A percentile compares a stretch with the other conserved stretches of the same genome.
Evolutionary conservation across 768 basidiomycete genomes (phyloP).

Genomic region (Calvatia gigantea): DNA sequence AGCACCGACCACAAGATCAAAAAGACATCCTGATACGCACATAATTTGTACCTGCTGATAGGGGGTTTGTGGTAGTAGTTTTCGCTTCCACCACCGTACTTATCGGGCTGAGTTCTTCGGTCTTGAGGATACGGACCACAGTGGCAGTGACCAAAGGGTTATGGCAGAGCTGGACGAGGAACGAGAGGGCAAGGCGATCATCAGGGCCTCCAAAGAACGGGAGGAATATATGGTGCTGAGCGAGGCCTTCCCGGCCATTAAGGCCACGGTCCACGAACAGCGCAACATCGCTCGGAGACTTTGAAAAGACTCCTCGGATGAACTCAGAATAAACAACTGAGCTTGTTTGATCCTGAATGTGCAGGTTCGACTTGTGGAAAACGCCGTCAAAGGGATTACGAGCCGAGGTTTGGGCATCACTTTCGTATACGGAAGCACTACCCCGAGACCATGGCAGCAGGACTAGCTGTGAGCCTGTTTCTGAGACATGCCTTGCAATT

Average conservation of each 20-base stretch:
- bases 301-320: slow-evolving; percentile 77
- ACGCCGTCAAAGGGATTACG: slow-evolving; percentile 76
- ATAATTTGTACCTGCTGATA: slow-evolving; percentile 5
- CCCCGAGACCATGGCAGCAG: slow-evolving; percentile 81
- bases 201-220: slow-evolving; percentile 96
- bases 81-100: slow-evolving; percentile 25
- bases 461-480: slow-evolving; percentile 65
- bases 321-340: slow-evolving; percentile 75
- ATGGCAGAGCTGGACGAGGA: slow-evolving; percentile 75
- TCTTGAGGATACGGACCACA: slow-evolving; percentile 58
- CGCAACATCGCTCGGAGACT: slow-evolving; percentile 72
- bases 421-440: slow-evolving; percentile 20
- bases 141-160: slow-evolving; percentile 67
- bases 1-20: background rate
- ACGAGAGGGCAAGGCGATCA: slow-evolving; percentile 78
- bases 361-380: slow-evolving; percentile 50
- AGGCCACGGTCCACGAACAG: slow-evolving; percentile 80
- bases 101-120: slow-evolving; percentile 30
- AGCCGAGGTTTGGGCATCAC: slow-evolving; percentile 25
- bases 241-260: slow-evolving; percentile 20
- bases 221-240: slow-evolving; percentile 64
- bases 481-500: slow-evolving; percentile 57
- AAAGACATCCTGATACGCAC: background rate
- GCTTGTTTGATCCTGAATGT: slow-evolving; percentile 44
- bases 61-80: slow-evolving; percentile 9